phyloP scores from a whole-genome alignment of 2,329 filamentous ascomycete species.

The Colletotrichum siamense region DNA sequence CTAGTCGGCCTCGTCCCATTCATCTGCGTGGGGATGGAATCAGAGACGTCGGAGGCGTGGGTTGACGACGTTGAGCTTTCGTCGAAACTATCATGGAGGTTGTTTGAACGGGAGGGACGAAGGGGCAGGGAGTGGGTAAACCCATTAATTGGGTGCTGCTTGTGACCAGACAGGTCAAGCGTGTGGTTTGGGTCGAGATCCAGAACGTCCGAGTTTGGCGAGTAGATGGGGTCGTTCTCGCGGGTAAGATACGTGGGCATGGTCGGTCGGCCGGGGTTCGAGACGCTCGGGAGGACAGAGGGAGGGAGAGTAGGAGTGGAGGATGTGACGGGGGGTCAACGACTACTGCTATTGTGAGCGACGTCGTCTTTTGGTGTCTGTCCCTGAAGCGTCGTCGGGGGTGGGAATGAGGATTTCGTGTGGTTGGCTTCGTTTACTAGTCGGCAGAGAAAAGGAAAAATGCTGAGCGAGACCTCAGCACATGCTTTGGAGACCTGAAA shows the following conservation, averaged over 20 bases:
- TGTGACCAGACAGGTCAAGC: slow-evolving; percentile 33
- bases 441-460: not conserved
- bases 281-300: slow-evolving; percentile 11
- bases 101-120: slow-evolving; percentile 48
- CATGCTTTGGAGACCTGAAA: slow-evolving; percentile 3
- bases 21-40: slow-evolving; percentile 45
- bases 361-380: not conserved
- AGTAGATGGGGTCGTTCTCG: slow-evolving; percentile 47
- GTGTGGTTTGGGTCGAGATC: slow-evolving; percentile 47
- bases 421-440: not conserved
- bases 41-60: slow-evolving; percentile 57
- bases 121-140: slow-evolving; percentile 29
- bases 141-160: slow-evolving; percentile 40
- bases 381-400: not conserved
- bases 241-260: slow-evolving; percentile 63
- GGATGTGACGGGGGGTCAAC: slow-evolving; percentile 7
- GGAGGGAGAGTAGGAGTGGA: not conserved
- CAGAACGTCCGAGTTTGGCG: slow-evolving; percentile 47
- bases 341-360: not conserved
- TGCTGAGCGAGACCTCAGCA: slow-evolving; percentile 11
- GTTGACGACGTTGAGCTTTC: slow-evolving; percentile 59
- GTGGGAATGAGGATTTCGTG: not conserved
- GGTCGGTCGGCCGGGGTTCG: slow-evolving; percentile 14
- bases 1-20: slow-evolving; percentile 51
- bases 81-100: slow-evolving; percentile 59